These are phyloP conservation scores for Mycena belliarum DNA, from an alignment of 768 basidiomycete species.

Conservation along the genomic window DNA sequence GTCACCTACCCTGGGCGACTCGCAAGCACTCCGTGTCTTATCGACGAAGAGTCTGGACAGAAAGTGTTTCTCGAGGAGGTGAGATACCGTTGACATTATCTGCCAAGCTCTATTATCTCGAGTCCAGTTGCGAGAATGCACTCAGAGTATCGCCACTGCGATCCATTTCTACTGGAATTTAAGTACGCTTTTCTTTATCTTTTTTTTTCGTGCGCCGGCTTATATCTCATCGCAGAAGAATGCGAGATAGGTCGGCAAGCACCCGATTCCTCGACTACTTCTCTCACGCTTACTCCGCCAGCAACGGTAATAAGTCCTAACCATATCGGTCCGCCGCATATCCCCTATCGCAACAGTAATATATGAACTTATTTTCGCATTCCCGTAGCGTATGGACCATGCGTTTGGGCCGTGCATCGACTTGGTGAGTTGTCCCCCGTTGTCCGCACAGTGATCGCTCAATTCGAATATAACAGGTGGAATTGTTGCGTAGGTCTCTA, in stretches of 20 bases:
- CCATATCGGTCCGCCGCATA: constrained; percentile 38
- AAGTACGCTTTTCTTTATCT: constrained; percentile 21
- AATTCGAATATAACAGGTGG: not conserved
- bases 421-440: too few relatives aligned
- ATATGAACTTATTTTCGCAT: not conserved
- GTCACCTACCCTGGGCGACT: constrained; percentile 33
- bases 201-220: too few relatives aligned
- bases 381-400: constrained; percentile 40
- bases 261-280: not conserved
- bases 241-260: constrained; percentile 37
- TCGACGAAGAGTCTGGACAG: constrained; percentile 41
- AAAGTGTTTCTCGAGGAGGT: constrained; percentile 39
- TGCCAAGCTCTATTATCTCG: too few relatives aligned
- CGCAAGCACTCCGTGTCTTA: constrained; percentile 36
- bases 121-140: constrained; percentile 35
- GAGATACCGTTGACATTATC: too few relatives aligned
- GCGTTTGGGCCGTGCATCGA: constrained; percentile 42
- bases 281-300: constrained; percentile 11
- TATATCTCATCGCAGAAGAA: constrained; percentile 28
- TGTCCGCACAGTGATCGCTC: too few relatives aligned
- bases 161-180: constrained; percentile 31
- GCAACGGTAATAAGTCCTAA: constrained; percentile 46
- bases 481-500: constrained; percentile 38
- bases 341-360: not conserved
- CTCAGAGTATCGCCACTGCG: constrained; percentile 35